Evolutionary conservation across 2,329 filamentous ascomycete species (phyloP).

Genomic region (Colletotrichum sp.): DNA sequence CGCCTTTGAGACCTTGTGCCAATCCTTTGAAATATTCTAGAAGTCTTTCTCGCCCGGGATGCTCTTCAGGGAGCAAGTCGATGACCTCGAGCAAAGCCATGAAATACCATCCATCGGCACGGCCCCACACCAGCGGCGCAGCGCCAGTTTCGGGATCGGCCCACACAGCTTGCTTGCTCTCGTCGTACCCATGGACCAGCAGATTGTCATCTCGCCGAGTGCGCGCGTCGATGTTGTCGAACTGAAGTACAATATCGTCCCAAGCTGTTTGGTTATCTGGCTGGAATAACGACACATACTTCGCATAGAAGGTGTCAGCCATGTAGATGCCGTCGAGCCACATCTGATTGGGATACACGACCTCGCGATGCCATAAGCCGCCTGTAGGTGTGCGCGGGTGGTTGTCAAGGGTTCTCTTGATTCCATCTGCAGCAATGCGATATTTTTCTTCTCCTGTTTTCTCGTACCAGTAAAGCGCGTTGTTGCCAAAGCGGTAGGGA

Average conservation of each 20-base stretch:
- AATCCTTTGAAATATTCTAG: conserved; percentile 43
- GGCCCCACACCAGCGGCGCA: conserved; percentile 57
- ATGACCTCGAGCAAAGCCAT: conserved; percentile 56
- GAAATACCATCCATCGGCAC: conserved; percentile 59
- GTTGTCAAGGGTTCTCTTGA: conserved; percentile 50
- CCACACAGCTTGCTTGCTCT: conserved; percentile 52
- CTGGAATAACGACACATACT: conserved; percentile 42
- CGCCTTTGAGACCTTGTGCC: conserved; percentile 42
- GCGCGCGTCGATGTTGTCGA: conserved; percentile 47
- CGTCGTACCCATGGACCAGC: conserved; percentile 61
- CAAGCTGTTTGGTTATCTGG: conserved; percentile 42
- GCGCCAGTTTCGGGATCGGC: conserved; percentile 54
- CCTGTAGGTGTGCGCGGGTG: conserved; percentile 55
- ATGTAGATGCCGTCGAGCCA: conserved; percentile 63
- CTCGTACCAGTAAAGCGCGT: conserved; percentile 54
- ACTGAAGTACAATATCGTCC: conserved; percentile 49
- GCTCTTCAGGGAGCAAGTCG: conserved; percentile 44
- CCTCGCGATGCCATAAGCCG: conserved; percentile 57
- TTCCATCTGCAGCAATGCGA: conserved; percentile 48
- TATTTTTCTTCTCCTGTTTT: conserved; percentile 52
- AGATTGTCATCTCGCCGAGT: conserved; percentile 44
- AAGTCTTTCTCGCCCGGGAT: conserved; percentile 39
- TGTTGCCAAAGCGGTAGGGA: conserved; percentile 58
- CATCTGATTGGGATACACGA: conserved; percentile 57
- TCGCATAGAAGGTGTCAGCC: conserved; percentile 48